Evolutionary conservation across 2,329 filamentous ascomycete species (phyloP).

Genomic region (Xylariaceae sp.): DNA sequence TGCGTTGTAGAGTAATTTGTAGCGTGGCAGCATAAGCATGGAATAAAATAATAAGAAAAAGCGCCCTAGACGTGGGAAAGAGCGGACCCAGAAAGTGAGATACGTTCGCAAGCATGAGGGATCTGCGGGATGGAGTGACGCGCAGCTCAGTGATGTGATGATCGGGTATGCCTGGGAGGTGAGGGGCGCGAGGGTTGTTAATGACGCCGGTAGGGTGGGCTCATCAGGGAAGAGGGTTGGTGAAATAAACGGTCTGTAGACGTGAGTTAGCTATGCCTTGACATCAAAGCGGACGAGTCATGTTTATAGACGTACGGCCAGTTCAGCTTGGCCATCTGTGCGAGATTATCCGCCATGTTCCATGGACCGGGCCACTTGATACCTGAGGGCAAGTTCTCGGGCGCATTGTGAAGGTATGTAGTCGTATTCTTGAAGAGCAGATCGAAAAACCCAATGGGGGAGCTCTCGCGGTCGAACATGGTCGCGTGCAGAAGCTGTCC

Average conservation of each 20-base stretch:
- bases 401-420: conserved; percentile 71
- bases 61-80: conserved; percentile 72
- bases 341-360: conserved; percentile 75
- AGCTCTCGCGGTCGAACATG: conserved; percentile 70
- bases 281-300: neutral
- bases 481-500: conserved; percentile 72
- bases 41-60: conserved; percentile 72
- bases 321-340: conserved; percentile 70
- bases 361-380: conserved; percentile 70
- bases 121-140: conserved; percentile 78
- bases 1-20: conserved; percentile 61
- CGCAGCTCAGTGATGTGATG: conserved; percentile 80
- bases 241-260: conserved; percentile 63
- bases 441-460: conserved; percentile 36
- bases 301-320: conserved; percentile 63
- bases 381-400: conserved; percentile 58
- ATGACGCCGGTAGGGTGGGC: conserved; percentile 57
- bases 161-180: conserved; percentile 81
- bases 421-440: conserved; percentile 65
- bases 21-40: conserved; percentile 62
- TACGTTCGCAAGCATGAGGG: conserved; percentile 86
- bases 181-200: conserved; percentile 68
- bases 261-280: conserved; percentile 11
- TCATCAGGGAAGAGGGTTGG: conserved; percentile 79
- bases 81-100: conserved; percentile 77